phyloP scores from a whole-genome alignment of 352 stramenopile species.

The Pythium grandisporangium region DNA sequence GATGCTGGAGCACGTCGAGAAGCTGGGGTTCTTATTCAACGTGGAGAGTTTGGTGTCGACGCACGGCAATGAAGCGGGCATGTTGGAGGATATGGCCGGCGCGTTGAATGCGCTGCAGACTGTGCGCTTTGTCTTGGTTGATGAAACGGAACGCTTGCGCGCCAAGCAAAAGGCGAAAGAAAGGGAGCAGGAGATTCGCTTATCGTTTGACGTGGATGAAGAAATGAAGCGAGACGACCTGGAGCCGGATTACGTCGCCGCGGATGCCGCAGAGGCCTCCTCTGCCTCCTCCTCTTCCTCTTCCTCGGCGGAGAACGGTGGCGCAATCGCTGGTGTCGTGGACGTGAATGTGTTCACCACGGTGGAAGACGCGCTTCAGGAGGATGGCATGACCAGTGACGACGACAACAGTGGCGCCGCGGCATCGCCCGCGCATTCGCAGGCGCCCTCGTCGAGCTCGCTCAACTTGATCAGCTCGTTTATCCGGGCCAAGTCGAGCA shows the following conservation, averaged over 20 bases:
- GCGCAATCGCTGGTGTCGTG: slow-evolving; percentile 56
- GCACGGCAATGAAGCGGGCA: slow-evolving; percentile 81
- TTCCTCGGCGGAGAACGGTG: too few relatives aligned
- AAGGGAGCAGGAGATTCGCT: slow-evolving; percentile 21
- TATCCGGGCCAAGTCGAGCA: slow-evolving; percentile 55
- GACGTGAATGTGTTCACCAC: slow-evolving; percentile 77
- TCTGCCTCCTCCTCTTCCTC: slow-evolving; percentile 11
- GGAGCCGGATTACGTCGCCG: slow-evolving; percentile 3
- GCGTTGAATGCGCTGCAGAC: slow-evolving; percentile 75
- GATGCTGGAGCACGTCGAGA: slow-evolving; percentile 72
- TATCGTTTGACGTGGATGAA: slow-evolving; percentile 65
- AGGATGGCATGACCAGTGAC: slow-evolving; percentile 18
- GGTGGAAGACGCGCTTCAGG: slow-evolving; percentile 54
- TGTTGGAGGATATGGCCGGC: slow-evolving; percentile 84
- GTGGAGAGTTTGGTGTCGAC: slow-evolving; percentile 81
- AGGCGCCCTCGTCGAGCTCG: slow-evolving; percentile 20
- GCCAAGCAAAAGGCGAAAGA: too few relatives aligned
- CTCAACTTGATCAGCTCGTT: slow-evolving; percentile 64
- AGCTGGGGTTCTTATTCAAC: slow-evolving; percentile 77
- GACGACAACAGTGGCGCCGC: slow-evolving; percentile 6
- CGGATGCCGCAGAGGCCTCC: slow-evolving; percentile 7
- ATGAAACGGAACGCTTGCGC: slow-evolving; percentile 53
- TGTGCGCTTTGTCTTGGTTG: slow-evolving; percentile 70
- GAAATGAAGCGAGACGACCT: slow-evolving; percentile 43
- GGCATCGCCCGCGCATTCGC: slow-evolving; percentile 22